These are phyloP conservation scores for Cutaneotrichosporon cavernicola DNA, from an alignment of 1,284 basidiomycete species.

Conservation along the genomic window DNA sequence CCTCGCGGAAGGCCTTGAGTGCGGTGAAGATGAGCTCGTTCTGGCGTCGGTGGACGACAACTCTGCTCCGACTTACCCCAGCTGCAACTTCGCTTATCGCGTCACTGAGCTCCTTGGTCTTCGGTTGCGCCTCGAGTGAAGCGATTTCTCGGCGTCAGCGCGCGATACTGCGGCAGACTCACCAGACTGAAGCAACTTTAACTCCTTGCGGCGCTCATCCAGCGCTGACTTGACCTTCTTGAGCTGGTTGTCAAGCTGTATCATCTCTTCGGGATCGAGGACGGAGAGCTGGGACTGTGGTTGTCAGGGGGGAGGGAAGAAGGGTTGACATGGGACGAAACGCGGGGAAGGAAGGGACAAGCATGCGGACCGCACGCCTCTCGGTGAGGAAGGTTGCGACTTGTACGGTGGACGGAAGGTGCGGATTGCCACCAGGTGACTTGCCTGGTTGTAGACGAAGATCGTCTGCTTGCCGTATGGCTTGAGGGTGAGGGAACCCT, in stretches of 20 bases:
- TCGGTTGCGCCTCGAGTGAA: constrained; percentile 64
- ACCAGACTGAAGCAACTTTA: constrained; percentile 62
- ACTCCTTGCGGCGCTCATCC: constrained; percentile 63
- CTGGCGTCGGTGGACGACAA: constrained; percentile 21
- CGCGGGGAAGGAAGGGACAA: not conserved
- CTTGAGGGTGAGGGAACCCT: constrained; percentile 46
- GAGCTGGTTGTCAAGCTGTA: constrained; percentile 53
- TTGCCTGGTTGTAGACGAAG: constrained; percentile 52
- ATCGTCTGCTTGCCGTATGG: constrained; percentile 69
- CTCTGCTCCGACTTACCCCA: constrained; percentile 31
- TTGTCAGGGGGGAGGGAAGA: not conserved
- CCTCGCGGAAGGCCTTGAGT: constrained; percentile 32
- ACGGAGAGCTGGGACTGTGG: constrained; percentile 19
- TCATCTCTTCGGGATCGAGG: constrained; percentile 18
- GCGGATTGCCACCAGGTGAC: not conserved
- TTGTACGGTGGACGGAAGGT: not conserved
- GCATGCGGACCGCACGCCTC: not conserved
- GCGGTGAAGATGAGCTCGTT: constrained; percentile 35
- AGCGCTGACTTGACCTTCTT: constrained; percentile 62
- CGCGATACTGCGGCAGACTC: constrained; percentile 23
- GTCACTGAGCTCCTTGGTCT: constrained; percentile 62
- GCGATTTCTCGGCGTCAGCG: constrained; percentile 59
- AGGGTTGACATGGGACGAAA: not conserved
- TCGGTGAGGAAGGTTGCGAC: too few species aligned
- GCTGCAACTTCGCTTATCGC: constrained; percentile 39